Conservation (phyloP, 768 basidiomycete genomes). For the Termitomyces sp. region DNA sequence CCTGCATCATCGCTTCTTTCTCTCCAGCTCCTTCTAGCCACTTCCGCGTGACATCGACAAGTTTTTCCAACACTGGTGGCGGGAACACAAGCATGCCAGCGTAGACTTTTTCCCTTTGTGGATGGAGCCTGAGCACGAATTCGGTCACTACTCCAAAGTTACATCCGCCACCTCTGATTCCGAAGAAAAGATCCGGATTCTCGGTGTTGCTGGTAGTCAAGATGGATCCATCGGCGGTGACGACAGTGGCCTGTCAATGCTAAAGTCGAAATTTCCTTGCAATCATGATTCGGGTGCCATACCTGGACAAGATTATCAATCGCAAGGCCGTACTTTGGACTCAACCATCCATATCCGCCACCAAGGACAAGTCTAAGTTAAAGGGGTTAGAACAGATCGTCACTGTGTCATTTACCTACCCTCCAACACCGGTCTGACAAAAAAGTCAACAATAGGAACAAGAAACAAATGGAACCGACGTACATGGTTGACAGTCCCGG, state of each 20-base stretch:
- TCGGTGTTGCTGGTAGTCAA: slow-evolving; percentile 29
- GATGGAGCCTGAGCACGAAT: slow-evolving; percentile 47
- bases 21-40: slow-evolving; percentile 39
- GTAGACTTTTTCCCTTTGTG: slow-evolving; percentile 47
- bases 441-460: neutral
- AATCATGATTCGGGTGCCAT: neutral
- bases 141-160: slow-evolving; percentile 59
- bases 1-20: slow-evolving; percentile 39
- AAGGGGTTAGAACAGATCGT: slow-evolving; percentile 10
- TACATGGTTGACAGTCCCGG: slow-evolving; percentile 46
- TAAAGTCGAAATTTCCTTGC: neutral
- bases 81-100: slow-evolving; percentile 39
- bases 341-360: slow-evolving; percentile 58
- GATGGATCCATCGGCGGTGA: slow-evolving; percentile 19
- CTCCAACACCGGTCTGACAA: slow-evolving; percentile 48
- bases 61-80: slow-evolving; percentile 25
- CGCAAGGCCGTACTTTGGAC: slow-evolving; percentile 41
- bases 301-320: slow-evolving; percentile 49
- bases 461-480: slow-evolving; percentile 13
- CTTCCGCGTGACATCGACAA: slow-evolving; percentile 28
- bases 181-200: slow-evolving; percentile 50
- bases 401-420: slow-evolving; percentile 30
- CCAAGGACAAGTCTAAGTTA: slow-evolving; percentile 44
- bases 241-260: slow-evolving; percentile 17
- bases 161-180: slow-evolving; percentile 49